Evolutionary conservation across 306 rosid genomes (phyloP), one percentile per base, ranked within the genome.

Genomic region (Myrica gale): DNA sequence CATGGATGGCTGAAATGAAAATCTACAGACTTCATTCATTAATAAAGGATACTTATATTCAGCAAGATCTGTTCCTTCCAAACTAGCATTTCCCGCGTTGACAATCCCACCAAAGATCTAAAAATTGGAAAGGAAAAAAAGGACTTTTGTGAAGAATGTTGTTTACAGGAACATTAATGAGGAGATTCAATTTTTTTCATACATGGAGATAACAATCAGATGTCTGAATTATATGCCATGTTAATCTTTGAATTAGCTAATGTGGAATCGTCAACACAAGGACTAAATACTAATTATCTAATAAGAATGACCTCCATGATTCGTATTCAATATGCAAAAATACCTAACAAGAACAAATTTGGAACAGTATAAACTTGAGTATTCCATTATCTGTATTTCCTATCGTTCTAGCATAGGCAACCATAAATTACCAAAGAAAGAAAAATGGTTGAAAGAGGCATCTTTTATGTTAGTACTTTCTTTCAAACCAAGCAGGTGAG

Each of bases 21-120:
- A 41, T 2, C 61, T 17, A 75, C 70, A 77, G 12, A 46, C 53
- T 56, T 56, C 54, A 68, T 50, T 71, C 72, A 69, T 60, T 53
- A 75, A 69, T 77, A 83, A 84, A 89, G 99, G 99, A 95, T 95
- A 95, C 99, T 90, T 96, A 76, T 86, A 37, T n/a, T 81, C 88
- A 57, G 88, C 80, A 82, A 95, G 91, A 42, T 73, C 97, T 37
- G 99, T 89, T 71, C 73, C 74, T 61, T 86, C 87, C 93, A 92
- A 82, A 60, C 82, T 78, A 26, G 91, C 69, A 85, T 87, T 95
- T 82, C 99, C 99, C 79, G 84, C 86, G 83, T 90, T 90, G 65
- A 95, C 97, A 17, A 95, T 26, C 78, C 99, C 99, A 15, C 99
- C 99, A 58, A 95, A 95, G 78, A 92, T 72, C 99, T 95, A 61